Percentiles rank a stretch among this genome's conserved stretches.
Conservation (phyloP, 1,139 yeast genomes). For the Meyerozyma guilliermondii region DNA sequence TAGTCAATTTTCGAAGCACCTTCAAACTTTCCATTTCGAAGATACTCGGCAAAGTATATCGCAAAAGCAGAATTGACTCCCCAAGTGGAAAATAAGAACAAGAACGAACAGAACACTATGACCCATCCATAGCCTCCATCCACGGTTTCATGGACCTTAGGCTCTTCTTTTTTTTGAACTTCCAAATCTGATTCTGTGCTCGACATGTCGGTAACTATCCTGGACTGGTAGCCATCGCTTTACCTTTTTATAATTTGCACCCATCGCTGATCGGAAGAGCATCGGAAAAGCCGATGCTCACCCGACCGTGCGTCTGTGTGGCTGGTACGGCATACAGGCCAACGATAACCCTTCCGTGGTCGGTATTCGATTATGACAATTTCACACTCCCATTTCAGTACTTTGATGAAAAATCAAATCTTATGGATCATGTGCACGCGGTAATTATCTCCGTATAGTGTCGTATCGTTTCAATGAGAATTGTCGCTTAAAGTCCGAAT, state of each 20-base stretch:
- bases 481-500: too few species aligned
- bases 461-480: too few species aligned
- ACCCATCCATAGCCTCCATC: slow-evolving; percentile 15
- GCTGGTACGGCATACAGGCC: too few species aligned
- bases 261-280: too few species aligned
- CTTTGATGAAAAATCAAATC: too few species aligned
- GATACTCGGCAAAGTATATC: slow-evolving; percentile 8
- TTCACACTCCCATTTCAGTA: too few species aligned
- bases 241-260: background rate
- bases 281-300: too few species aligned
- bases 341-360: too few species aligned
- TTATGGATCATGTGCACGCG: too few species aligned
- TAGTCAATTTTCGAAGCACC: slow-evolving; percentile 17
- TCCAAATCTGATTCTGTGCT: background rate
- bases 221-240: background rate
- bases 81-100: slow-evolving; percentile 12
- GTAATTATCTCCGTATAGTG: too few species aligned
- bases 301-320: too few species aligned
- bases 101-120: slow-evolving; percentile 9
- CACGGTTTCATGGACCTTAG: slow-evolving; percentile 6
- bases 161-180: slow-evolving; percentile 2
- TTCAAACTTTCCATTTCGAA: slow-evolving; percentile 15
- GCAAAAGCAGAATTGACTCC: slow-evolving; percentile 14
- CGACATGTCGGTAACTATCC: background rate
- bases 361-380: too few species aligned